Conservation (phyloP, 129 eudicot genomes). For the carrot (Daucus carota) region DH1_v3.0 NC_030387.2:21587001-21587500, state of each 20-base stretch:
- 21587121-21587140: too few relatives aligned
- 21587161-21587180: neutral
- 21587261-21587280: neutral
- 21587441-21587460: conserved; percentile 14
- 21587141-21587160: neutral
- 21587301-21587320: neutral
- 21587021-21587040: neutral
- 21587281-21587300: neutral
- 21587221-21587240: neutral
- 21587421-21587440: neutral
- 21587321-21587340: neutral
- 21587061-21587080: neutral
- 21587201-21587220: neutral
- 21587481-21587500: conserved; percentile 79
- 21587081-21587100: neutral
- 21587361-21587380: neutral
- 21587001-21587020: neutral
- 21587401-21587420: neutral
- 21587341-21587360: neutral
- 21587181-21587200: neutral
- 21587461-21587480: conserved; percentile 98
- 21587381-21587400: neutral
- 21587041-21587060: neutral
- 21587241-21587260: neutral
- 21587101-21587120: too few relatives aligned